phyloP scores from a whole-genome alignment of 768 basidiomycete genomes.

The Hygrocybe punicea region DNA sequence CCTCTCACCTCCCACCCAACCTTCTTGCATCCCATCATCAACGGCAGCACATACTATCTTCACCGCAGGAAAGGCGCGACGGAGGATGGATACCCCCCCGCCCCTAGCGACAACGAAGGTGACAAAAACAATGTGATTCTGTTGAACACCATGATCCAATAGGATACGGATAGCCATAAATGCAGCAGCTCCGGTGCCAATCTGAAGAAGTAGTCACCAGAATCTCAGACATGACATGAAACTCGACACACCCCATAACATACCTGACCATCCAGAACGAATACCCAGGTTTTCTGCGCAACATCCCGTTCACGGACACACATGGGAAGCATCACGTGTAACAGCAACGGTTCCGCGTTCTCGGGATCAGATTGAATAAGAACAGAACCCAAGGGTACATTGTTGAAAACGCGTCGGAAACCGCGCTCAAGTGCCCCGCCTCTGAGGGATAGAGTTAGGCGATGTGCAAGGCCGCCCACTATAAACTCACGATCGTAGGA shows the following conservation, averaged over 20 bases:
- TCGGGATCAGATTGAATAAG: constrained; percentile 84
- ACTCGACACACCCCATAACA: not conserved
- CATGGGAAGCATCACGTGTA: constrained; percentile 76
- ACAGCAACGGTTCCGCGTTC: constrained; percentile 83
- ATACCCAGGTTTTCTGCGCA: constrained; percentile 73
- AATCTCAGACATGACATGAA: not conserved
- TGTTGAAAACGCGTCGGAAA: constrained; percentile 80
- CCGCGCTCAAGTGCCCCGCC: constrained; percentile 91
- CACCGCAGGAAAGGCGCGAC: constrained; percentile 80
- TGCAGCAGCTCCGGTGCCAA: constrained; percentile 88
- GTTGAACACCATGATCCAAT: constrained; percentile 85
- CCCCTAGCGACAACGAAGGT: constrained; percentile 83
- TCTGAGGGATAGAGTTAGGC: constrained; percentile 35
- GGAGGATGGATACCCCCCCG: constrained; percentile 75
- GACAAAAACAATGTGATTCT: constrained; percentile 84
- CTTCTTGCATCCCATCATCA: constrained; percentile 72
- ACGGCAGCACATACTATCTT: constrained; percentile 81
- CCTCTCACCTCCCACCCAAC: constrained; percentile 60
- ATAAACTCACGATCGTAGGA: constrained; percentile 73
- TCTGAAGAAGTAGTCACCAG: constrained; percentile 41
- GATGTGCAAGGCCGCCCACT: not conserved
- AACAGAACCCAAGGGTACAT: constrained; percentile 83
- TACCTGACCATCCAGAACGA: constrained; percentile 88
- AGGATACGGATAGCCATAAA: constrained; percentile 95
- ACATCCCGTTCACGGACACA: constrained; percentile 62